Conservation (phyloP, 768 basidiomycete genomes). For the Agaricus subrufescens region DNA sequence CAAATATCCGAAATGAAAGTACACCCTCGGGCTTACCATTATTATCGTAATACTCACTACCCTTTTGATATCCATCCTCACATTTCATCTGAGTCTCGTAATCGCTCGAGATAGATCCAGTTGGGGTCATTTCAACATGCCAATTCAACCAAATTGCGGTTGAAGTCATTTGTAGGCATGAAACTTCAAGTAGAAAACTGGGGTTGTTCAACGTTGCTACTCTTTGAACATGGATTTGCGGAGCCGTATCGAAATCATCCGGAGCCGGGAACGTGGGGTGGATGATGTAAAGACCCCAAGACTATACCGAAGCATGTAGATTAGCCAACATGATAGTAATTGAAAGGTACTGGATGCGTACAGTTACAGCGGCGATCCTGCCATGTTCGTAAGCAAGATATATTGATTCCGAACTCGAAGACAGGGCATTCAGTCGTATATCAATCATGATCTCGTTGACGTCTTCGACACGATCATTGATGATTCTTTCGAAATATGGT, state of each 20-base stretch:
- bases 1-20: no score
- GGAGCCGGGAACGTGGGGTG: conserved; percentile 9
- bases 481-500: conserved; percentile 35
- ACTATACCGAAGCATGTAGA: conserved; percentile 14
- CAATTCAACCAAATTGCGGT: conserved; percentile 49
- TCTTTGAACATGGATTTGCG: conserved; percentile 8
- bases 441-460: conserved; percentile 31
- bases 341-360: conserved; percentile 18
- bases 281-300: conserved; percentile 20
- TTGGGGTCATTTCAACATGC: conserved; percentile 15
- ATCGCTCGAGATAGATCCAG: background rate
- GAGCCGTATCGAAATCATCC: conserved; percentile 2
- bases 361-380: conserved; percentile 44
- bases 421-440: conserved; percentile 31
- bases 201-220: conserved; percentile 24
- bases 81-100: background rate
- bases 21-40: background rate
- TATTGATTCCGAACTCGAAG: conserved; percentile 24
- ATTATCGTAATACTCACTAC: background rate
- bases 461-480: conserved; percentile 17
- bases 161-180: conserved; percentile 53
- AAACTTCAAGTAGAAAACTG: conserved; percentile 25
- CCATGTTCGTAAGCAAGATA: conserved; percentile 46
- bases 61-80: background rate
- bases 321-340: background rate